Conservation (phyloP, 305 asterid species). For the Fraxinus velutina region DNA sequence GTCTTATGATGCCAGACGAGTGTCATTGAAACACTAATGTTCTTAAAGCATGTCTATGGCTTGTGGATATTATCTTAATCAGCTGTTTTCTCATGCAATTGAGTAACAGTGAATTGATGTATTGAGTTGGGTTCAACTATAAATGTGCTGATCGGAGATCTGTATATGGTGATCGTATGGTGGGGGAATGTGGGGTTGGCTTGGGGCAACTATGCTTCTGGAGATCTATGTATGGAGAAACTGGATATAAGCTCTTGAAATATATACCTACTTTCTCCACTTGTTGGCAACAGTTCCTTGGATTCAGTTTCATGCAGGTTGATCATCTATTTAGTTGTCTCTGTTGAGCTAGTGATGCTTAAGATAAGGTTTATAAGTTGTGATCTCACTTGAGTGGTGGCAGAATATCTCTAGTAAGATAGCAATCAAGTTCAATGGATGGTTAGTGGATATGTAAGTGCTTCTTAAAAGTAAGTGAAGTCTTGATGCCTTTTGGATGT, state of each 20-base stretch:
- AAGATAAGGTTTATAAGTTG: slow-evolving; percentile 17
- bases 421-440: slow-evolving; percentile 14
- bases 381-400: slow-evolving; percentile 12
- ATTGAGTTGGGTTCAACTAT: slow-evolving; percentile 9
- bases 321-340: slow-evolving; percentile 7
- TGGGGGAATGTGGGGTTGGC: not conserved
- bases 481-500: slow-evolving; percentile 10
- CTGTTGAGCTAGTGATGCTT: slow-evolving; percentile 13
- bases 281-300: slow-evolving; percentile 13
- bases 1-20: slow-evolving; percentile 9
- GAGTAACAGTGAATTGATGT: slow-evolving; percentile 8
- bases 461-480: not conserved
- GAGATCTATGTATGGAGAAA: not conserved
- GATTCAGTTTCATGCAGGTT: slow-evolving; percentile 14
- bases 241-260: slow-evolving; percentile 11
- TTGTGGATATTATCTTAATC: not conserved
- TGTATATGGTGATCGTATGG: not conserved
- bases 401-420: slow-evolving; percentile 22
- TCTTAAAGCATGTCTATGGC: slow-evolving; percentile 8
- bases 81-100: slow-evolving; percentile 1
- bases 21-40: not conserved
- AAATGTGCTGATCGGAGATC: slow-evolving; percentile 14
- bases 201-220: not conserved
- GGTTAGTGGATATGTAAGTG: not conserved
- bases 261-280: not conserved